Base-by-base conservation (phyloP, 352 stramenopile species). In the Phytophthora multivora region DNA sequence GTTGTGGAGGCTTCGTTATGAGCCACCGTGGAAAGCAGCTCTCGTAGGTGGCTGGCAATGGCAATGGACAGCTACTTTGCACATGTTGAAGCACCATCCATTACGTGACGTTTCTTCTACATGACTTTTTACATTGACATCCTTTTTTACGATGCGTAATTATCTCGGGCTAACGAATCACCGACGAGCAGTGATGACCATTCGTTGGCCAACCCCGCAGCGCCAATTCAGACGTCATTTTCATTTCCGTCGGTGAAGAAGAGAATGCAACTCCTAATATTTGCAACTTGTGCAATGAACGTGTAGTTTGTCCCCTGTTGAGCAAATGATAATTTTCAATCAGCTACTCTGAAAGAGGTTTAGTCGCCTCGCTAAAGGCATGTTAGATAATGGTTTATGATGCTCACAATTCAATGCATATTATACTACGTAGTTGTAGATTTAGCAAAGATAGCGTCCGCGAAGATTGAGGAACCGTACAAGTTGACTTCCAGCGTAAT, bases 321-420 rank as follows among this genome's bases (percentile, higher is more conserved):
- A 88, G 82, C 84, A 91, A 89, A 83, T 93, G 84, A 93, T 93
- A 59, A 47, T 69, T 79, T 88, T 80, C 61, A 93, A 93, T 91
- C 84, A 93, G 84, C 84, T 93, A 93, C 84, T 90, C 84, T 84
- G 84, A 93, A 89, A 77, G 86, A 84, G 80, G 87, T 91, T 93
- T 93, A 93, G 84, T 93, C 84, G 84, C 87, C 80, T 87, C 81
- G 75, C 75, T 67, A 86, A 90, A 75, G 46, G 39, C 70, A 87
- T 92, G 83, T 72, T 90, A 84, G 83, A 81, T 51, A 92, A 77
- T 38, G 67, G 57, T 67, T 80, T 82, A 76, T 92, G 83, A 92
- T 92, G 83, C 83, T 92, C 83, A 69, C 26, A 6, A 51, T 30
- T 21, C 38, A 18, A 26, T 67, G 11, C 23, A 48, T 59, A n/a